Evolutionary conservation across 2,329 filamentous ascomycete genomes (phyloP), one percentile per base, ranked within the genome.

Genomic region (Penicillium rolfsii): DNA sequence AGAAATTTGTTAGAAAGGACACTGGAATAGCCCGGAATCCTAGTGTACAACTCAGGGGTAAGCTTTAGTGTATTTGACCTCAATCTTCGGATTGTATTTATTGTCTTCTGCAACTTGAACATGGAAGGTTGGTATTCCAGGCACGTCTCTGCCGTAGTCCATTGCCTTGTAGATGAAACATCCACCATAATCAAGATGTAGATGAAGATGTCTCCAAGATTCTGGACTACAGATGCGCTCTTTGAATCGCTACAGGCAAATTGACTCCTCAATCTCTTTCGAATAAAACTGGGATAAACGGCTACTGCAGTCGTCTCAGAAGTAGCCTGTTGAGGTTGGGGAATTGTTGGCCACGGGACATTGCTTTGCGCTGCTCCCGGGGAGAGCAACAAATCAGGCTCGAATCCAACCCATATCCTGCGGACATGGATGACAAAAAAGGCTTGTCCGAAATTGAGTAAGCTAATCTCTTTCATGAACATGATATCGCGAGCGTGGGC

Each of bases 31-130:
- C 26, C 3, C 5, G 7, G 0, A 33, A 35, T 22, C 1, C 14
- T 54, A 45, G 8, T 26, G 0, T 26, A 24, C 8, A 24, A 43
- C 35, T 54, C 16, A 43, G 26, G 52, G 52, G n/a, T 33, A 54
- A 24, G 26, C 38, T 43, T 54, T 16, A n/a, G 36, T 54, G 26
- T 43, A 54, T n/a, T 54, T 28, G 16, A 54, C 52, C 8, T 54
- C 36, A 22, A 54, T 54, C 9, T 28, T 38, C 22, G 36, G 38
- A 45, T 54, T 33, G 1, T 36, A 38, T 22, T 43, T 26, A 45
- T 54, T 33, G 1, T 36, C 52, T 22, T 43, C 38, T 4, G 52
- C 52, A 30, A 43, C 26, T 30, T 54, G 36, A 3, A 43, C n/a
- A n/a, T 54, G 52, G n/a, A 45, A 43, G 22, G 35, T 41, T 8